Evolutionary conservation across 2,329 filamentous ascomycete species (phyloP).

Genomic region (Lachnellula subtilissima): DNA sequence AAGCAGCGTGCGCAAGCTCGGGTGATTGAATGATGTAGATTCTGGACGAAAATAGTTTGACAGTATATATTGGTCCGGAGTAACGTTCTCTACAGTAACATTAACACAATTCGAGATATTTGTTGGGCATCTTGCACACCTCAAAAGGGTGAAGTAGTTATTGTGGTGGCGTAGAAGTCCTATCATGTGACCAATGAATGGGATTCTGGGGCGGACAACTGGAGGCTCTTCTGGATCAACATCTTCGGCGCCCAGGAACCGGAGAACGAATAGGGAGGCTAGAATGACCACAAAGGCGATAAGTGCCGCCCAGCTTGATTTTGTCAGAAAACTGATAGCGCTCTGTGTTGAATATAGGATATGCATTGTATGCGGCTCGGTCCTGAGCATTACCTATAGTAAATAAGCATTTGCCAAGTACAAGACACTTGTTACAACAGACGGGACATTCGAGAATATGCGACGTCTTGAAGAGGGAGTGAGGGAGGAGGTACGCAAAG

Average conservation of each 20-base stretch:
- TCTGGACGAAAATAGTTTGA: slow-evolving; percentile 40
- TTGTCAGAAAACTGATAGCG: too few relatives aligned
- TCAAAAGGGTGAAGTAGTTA: slow-evolving; percentile 7
- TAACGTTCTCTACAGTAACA: not conserved
- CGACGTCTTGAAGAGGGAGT: too few relatives aligned
- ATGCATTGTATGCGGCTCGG: too few relatives aligned
- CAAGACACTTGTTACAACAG: too few relatives aligned
- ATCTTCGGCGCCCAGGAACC: not conserved
- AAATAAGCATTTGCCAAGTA: too few relatives aligned
- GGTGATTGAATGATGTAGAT: slow-evolving; percentile 42
- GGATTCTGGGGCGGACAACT: slow-evolving; percentile 7
- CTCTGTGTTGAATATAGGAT: too few relatives aligned
- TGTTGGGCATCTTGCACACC: not conserved
- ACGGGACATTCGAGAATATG: too few relatives aligned
- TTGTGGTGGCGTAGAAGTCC: slow-evolving; percentile 11
- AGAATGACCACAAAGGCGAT: too few relatives aligned
- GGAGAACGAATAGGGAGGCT: not conserved
- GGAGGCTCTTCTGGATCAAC: slow-evolving; percentile 6
- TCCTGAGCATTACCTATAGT: too few relatives aligned
- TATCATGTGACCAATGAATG: slow-evolving; percentile 14
- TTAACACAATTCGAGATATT: not conserved
- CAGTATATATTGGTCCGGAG: slow-evolving; percentile 35
- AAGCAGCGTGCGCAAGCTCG: slow-evolving; percentile 34
- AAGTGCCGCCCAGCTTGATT: too few relatives aligned
- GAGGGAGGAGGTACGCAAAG: too few relatives aligned